Conservation (phyloP, 495 filamentous ascomycete genomes). For the Penicillium paradoxum region DNA sequence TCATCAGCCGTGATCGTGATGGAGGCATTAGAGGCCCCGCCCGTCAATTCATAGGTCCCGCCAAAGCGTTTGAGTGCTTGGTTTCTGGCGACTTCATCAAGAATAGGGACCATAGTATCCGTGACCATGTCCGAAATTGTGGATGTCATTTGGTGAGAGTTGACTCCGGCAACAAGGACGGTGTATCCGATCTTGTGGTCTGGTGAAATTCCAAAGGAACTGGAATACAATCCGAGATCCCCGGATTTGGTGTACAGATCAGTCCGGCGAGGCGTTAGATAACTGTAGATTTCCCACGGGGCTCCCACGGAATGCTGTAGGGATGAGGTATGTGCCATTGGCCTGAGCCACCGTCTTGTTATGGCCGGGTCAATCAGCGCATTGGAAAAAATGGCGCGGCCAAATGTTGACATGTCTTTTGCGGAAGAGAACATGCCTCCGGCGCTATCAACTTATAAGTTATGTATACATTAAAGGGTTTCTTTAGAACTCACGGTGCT, state of each 20-base stretch:
- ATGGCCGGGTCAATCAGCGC: constrained; percentile 38
- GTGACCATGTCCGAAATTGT: constrained; percentile 30
- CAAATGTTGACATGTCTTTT: constrained; percentile 47
- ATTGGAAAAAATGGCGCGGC: constrained; percentile 50
- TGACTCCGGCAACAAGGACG: constrained; percentile 39
- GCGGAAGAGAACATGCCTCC: constrained; percentile 55
- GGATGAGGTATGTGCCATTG: constrained; percentile 43
- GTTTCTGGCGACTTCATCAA: constrained; percentile 42
- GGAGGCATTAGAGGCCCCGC: constrained; percentile 30
- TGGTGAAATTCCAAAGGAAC: constrained; percentile 42
- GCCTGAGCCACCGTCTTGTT: constrained; percentile 57
- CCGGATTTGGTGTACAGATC: constrained; percentile 56
- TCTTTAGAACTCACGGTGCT: constrained; percentile 34
- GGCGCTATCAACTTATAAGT: constrained; percentile 31
- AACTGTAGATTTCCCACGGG: constrained; percentile 52
- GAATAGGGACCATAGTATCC: constrained; percentile 34
- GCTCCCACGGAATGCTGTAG: constrained; percentile 43
- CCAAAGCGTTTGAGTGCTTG: constrained; percentile 33
- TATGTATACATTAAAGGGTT: not conserved
- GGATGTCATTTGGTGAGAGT: constrained; percentile 10
- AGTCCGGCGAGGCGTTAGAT: constrained; percentile 21
- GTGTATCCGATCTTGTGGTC: constrained; percentile 52
- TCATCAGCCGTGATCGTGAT: constrained; percentile 40
- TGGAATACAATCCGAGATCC: constrained; percentile 44
- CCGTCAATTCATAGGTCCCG: constrained; percentile 33